A percentile compares a stretch with the other conserved stretches of the same genome.
Evolutionary conservation across 106 monocot genomes (phyloP).

Genomic region (Apostasia shenzhenica): DNA sequence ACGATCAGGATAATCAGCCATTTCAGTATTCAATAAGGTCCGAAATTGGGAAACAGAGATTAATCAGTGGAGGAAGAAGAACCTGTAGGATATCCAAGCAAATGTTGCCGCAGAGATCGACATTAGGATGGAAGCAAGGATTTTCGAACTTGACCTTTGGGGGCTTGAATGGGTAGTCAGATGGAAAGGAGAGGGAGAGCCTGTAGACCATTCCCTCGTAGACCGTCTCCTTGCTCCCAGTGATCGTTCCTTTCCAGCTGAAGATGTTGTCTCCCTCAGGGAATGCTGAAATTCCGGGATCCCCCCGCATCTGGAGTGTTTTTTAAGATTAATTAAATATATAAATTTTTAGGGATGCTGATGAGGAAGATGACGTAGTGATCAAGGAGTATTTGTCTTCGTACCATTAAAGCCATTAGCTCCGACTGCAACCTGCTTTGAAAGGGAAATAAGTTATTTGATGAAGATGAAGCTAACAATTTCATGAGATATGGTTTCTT

Average conservation of each 20-base stretch:
- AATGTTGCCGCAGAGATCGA: constrained; percentile 77
- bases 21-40: neutral
- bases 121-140: constrained; percentile 91
- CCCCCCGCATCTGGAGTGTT: constrained; percentile 71
- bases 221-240: constrained; percentile 79
- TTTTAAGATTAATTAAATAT: neutral
- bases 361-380: neutral
- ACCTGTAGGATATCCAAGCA: constrained; percentile 99
- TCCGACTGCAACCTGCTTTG: constrained; percentile 81
- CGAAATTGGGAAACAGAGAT: neutral
- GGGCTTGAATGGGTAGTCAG: constrained; percentile 95
- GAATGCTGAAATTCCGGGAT: constrained; percentile 91
- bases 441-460: neutral
- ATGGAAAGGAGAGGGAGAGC: constrained; percentile 67
- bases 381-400: neutral
- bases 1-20: neutral
- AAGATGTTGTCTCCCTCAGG: constrained; percentile 98
- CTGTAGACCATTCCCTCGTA: constrained; percentile 86
- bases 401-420: constrained; percentile 92
- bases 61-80: neutral
- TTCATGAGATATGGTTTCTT: neutral
- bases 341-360: neutral
- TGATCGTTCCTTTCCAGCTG: constrained; percentile 88
- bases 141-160: constrained; percentile 89
- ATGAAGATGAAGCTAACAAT: neutral